Evolutionary conservation across 1,139 yeast genomes (phyloP).

Genomic region (Nakaseomyces sp.): DNA sequence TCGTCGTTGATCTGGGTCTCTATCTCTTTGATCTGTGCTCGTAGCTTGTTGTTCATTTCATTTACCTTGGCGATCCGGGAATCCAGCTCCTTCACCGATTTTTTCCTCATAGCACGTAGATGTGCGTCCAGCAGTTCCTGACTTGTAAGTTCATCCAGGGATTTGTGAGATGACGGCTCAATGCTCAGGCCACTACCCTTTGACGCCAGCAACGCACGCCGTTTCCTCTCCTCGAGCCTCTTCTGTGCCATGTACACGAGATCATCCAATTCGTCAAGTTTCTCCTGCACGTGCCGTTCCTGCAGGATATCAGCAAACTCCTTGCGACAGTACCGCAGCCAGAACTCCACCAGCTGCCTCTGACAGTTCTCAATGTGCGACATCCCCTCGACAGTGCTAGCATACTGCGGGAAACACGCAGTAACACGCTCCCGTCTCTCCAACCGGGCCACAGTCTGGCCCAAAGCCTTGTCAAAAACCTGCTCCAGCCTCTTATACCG

Average conservation of each 20-base stretch:
- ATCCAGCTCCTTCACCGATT: constrained; percentile 26
- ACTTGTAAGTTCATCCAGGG: constrained; percentile 32
- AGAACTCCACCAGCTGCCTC: constrained; percentile 50
- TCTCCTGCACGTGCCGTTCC: constrained; percentile 51
- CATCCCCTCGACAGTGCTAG: constrained; percentile 43
- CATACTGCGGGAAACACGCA: constrained; percentile 59
- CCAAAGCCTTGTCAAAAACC: constrained; percentile 58
- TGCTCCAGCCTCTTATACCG: constrained; percentile 47
- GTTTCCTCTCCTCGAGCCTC: constrained; percentile 38
- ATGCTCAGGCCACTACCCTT: constrained; percentile 25
- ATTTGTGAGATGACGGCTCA: constrained; percentile 9
- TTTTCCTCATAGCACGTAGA: constrained; percentile 28
- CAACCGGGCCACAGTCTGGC: constrained; percentile 52
- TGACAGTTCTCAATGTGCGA: constrained; percentile 49
- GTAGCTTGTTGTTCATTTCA: constrained; percentile 23
- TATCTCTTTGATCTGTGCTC: constrained; percentile 24
- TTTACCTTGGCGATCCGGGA: constrained; percentile 25
- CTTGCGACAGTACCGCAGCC: constrained; percentile 47
- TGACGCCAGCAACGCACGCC: constrained; percentile 34
- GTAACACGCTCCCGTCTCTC: constrained; percentile 52
- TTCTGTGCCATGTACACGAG: constrained; percentile 33
- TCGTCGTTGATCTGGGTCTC: constrained; percentile 21
- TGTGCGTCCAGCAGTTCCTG: constrained; percentile 31
- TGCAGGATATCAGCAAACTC: constrained; percentile 61
- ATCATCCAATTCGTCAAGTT: constrained; percentile 58